Percentiles rank a stretch among this genome's conserved stretches.
phyloP scores from a whole-genome alignment of 148 eudicot genomes.

The Cornus kousa region DNA sequence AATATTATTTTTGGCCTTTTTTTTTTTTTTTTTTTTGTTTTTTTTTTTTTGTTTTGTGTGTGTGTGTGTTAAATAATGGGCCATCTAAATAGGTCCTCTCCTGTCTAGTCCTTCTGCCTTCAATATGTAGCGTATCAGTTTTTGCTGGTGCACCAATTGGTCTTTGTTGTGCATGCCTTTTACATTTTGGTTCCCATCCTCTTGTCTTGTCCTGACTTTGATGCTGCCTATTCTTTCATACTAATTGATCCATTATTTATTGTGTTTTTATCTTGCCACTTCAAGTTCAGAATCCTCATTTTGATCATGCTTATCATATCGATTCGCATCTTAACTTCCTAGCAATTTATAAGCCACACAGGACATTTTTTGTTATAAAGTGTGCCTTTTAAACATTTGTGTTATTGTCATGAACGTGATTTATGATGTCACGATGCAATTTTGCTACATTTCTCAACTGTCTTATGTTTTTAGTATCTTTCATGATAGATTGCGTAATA shows the following conservation, averaged over 20 bases:
- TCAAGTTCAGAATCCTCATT: background rate
- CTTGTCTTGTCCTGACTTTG: background rate
- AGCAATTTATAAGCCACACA: background rate
- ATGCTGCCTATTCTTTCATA: background rate
- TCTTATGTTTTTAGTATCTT: background rate
- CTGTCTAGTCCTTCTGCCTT: background rate
- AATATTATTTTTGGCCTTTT: background rate
- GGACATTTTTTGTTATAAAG: background rate
- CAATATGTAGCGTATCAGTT: background rate
- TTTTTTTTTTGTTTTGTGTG: no score
- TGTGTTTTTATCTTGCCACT: background rate
- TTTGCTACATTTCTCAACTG: background rate
- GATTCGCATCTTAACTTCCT: background rate
- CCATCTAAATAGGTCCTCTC: background rate
- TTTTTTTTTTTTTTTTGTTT: no score
- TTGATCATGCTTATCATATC: background rate
- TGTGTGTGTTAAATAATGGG: background rate
- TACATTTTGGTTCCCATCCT: background rate
- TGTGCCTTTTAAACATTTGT: background rate
- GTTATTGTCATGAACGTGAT: background rate
- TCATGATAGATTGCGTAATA: background rate
- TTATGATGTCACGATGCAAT: no score
- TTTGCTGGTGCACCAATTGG: background rate
- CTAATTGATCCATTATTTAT: background rate
- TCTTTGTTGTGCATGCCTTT: slow-evolving; percentile 1